phyloP scores from a whole-genome alignment of 2,329 filamentous ascomycete species.

The Lecanicillium sp. region DNA sequence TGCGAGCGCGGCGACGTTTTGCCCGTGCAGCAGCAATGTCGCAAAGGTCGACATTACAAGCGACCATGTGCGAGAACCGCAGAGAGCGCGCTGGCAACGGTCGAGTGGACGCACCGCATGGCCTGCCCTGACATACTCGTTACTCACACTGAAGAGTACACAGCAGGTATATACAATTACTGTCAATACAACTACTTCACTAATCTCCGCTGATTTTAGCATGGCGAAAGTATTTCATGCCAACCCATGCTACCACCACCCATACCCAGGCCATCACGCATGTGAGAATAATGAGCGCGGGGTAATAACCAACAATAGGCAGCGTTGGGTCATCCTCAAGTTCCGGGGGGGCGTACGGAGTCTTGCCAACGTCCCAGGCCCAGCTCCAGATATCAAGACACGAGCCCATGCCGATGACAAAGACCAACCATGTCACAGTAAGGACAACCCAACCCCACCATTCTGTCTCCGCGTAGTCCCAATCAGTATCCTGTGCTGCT shows the following conservation, averaged over 20 bases:
- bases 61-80: no score
- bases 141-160: no score
- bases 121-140: no score
- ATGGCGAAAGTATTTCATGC: conserved; percentile 99
- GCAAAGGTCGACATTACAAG: no score
- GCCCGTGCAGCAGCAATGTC: no score
- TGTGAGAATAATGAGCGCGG: conserved; percentile 85
- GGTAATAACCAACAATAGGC: conserved; percentile 96
- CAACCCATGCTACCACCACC: conserved; percentile 95
- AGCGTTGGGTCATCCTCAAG: conserved; percentile 90
- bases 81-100: no score
- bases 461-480: conserved; percentile 92
- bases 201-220: conserved; percentile 75
- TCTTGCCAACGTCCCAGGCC: conserved; percentile 98
- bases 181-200: background rate
- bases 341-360: conserved; percentile 90
- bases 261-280: conserved; percentile 98
- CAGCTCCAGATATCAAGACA: conserved; percentile 95
- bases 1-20: no score
- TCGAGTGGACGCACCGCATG: no score
- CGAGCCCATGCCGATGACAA: conserved; percentile 93
- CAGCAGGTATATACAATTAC: background rate
- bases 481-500: conserved; percentile 49
- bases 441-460: conserved; percentile 98
- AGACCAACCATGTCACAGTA: conserved; percentile 87